A percentile compares a stretch with the other conserved stretches of the same genome.
Evolutionary conservation across 2,329 filamentous ascomycete species (phyloP).

Genomic region (Penicillium sp.): DNA sequence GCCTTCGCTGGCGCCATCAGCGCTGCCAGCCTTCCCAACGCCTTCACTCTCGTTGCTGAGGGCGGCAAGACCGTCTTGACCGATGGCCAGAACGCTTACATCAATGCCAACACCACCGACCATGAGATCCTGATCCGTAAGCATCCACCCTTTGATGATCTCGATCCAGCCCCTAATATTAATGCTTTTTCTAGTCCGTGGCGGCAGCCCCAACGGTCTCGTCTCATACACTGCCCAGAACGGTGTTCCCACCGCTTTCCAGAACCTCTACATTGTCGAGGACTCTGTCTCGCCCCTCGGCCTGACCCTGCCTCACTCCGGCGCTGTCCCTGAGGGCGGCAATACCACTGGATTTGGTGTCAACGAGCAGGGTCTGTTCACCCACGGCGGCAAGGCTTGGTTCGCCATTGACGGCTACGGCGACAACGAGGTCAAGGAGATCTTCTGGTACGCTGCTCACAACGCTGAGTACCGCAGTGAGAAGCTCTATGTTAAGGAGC

Average conservation of each 20-base stretch:
- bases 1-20: slow-evolving; percentile 24
- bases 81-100: slow-evolving; percentile 28
- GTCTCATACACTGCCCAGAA: slow-evolving; percentile 27
- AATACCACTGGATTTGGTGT: slow-evolving; percentile 27
- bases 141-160: background rate
- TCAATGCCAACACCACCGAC: slow-evolving; percentile 21
- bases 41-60: slow-evolving; percentile 31
- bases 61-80: slow-evolving; percentile 27
- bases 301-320: slow-evolving; percentile 33
- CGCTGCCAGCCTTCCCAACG: slow-evolving; percentile 24
- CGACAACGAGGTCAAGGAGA: slow-evolving; percentile 20
- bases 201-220: slow-evolving; percentile 18
- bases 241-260: slow-evolving; percentile 28
- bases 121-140: slow-evolving; percentile 32
- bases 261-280: slow-evolving; percentile 31
- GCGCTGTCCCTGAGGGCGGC: slow-evolving; percentile 24
- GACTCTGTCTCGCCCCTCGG: slow-evolving; percentile 22
- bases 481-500: slow-evolving; percentile 30
- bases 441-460: slow-evolving; percentile 32
- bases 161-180: background rate
- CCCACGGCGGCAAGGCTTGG: slow-evolving; percentile 26
- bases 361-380: slow-evolving; percentile 30
- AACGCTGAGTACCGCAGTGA: slow-evolving; percentile 20
- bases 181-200: slow-evolving; percentile 18
- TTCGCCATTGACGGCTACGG: slow-evolving; percentile 30